phyloP scores from a whole-genome alignment of 2,329 filamentous ascomycete genomes.

The Epichloe baconii region DNA sequence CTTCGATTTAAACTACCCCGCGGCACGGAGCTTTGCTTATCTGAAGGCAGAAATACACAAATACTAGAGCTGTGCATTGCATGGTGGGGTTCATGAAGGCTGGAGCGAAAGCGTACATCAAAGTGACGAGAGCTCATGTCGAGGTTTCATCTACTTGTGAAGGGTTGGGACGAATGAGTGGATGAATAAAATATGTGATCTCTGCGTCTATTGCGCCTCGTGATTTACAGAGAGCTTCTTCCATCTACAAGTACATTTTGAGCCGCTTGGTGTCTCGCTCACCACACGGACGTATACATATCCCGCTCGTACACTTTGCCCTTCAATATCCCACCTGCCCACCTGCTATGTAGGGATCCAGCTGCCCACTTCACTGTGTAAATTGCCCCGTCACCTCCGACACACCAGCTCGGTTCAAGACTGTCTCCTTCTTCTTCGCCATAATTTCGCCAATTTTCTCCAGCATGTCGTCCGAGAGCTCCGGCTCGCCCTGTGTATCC shows the following conservation, averaged over 20 bases:
- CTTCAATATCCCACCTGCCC: not conserved
- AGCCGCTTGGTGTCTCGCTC: not conserved
- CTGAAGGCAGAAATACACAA: too few relatives aligned
- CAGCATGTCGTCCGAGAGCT: conserved; percentile 45
- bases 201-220: not conserved
- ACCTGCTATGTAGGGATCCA: not conserved
- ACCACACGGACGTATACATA: not conserved
- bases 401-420: conserved; percentile 25
- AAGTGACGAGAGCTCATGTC: too few relatives aligned
- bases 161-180: too few relatives aligned
- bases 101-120: too few relatives aligned
- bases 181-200: not conserved
- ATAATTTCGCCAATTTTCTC: conserved; percentile 50
- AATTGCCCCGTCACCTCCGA: conserved; percentile 16
- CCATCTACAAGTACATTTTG: conserved; percentile 1
- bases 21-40: too few relatives aligned
- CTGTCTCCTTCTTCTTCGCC: conserved; percentile 35
- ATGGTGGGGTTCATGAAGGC: too few relatives aligned
- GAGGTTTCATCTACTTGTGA: too few relatives aligned
- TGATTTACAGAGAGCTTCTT: not conserved
- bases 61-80: too few relatives aligned
- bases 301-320: not conserved
- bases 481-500: conserved; percentile 39
- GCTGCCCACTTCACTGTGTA: not conserved
- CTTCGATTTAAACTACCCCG: too few relatives aligned